Conservation (phyloP, 768 basidiomycete genomes). For the Mycena vitilis region DNA sequence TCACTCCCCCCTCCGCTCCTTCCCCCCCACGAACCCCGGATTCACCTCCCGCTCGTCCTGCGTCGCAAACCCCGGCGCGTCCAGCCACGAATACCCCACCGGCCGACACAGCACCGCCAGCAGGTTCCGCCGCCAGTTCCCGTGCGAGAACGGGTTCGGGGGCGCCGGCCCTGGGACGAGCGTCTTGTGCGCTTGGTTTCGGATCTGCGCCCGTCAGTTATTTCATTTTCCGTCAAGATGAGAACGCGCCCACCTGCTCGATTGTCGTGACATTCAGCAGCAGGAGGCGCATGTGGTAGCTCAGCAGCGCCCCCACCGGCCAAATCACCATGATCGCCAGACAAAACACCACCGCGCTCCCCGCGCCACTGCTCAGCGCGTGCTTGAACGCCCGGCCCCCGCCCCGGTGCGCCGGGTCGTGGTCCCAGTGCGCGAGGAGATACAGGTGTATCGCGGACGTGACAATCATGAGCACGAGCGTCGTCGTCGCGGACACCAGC, state of each 20-base stretch:
- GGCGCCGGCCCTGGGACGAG: constrained; percentile 73
- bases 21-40: constrained; percentile 58
- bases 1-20: background rate
- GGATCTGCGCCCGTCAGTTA: constrained; percentile 62
- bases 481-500: constrained; percentile 80
- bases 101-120: constrained; percentile 85
- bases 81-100: constrained; percentile 82
- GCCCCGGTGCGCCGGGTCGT: background rate
- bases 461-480: constrained; percentile 79
- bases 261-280: constrained; percentile 94
- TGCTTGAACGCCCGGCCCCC: constrained; percentile 48
- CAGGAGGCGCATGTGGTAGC: constrained; percentile 88
- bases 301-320: constrained; percentile 83
- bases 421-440: constrained; percentile 65
- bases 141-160: constrained; percentile 89
- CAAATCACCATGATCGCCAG: constrained; percentile 80
- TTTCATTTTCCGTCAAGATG: background rate
- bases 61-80: constrained; percentile 67
- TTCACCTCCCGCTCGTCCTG: constrained; percentile 83
- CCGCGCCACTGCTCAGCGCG: constrained; percentile 66
- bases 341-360: constrained; percentile 85
- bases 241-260: constrained; percentile 72
- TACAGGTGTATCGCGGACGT: constrained; percentile 88
- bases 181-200: constrained; percentile 84
- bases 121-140: constrained; percentile 80